Evolutionary conservation across 495 filamentous ascomycete genomes (phyloP).

Genomic region (Penicillium taxi): DNA sequence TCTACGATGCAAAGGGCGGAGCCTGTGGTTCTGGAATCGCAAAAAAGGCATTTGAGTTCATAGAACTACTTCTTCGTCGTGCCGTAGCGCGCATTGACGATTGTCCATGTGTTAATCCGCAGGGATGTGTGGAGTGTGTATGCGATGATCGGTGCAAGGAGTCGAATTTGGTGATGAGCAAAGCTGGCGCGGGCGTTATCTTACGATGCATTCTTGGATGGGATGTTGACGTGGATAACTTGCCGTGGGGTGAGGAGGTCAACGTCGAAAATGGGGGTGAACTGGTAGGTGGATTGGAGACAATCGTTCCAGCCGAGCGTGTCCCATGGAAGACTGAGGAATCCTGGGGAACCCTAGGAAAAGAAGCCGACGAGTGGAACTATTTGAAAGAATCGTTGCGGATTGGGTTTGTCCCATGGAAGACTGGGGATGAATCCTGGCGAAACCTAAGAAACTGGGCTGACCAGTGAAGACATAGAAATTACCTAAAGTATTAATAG

Average conservation of each 20-base stretch:
- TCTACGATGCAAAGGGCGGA: conserved; percentile 92
- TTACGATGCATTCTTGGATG: conserved; percentile 64
- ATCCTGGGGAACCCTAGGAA: conserved; percentile 4
- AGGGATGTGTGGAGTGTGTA: conserved; percentile 85
- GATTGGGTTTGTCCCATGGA: too few relatives aligned
- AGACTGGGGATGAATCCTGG: too few relatives aligned
- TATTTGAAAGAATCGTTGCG: too few relatives aligned
- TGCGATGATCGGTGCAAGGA: conserved; percentile 81
- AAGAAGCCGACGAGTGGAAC: too few relatives aligned
- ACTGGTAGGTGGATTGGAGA: conserved; percentile 69
- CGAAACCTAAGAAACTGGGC: too few relatives aligned
- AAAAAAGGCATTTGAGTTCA: conserved; percentile 86
- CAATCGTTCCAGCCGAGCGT: conserved; percentile 64
- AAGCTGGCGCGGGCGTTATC: conserved; percentile 76
- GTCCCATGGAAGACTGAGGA: conserved; percentile 44
- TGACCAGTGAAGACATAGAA: too few relatives aligned
- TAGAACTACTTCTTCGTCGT: conserved; percentile 67
- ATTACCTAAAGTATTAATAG: too few relatives aligned
- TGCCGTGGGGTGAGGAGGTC: conserved; percentile 71
- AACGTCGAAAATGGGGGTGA: conserved; percentile 30
- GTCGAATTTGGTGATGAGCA: conserved; percentile 87
- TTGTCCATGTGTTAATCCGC: conserved; percentile 53
- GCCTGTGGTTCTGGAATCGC: conserved; percentile 75
- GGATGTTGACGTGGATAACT: conserved; percentile 62
- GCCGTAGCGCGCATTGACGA: conserved; percentile 70